A percentile compares a stretch with the other conserved stretches of the same genome.
Conservation (phyloP, 345 rosid species). For the Mangifera indica region DNA sequence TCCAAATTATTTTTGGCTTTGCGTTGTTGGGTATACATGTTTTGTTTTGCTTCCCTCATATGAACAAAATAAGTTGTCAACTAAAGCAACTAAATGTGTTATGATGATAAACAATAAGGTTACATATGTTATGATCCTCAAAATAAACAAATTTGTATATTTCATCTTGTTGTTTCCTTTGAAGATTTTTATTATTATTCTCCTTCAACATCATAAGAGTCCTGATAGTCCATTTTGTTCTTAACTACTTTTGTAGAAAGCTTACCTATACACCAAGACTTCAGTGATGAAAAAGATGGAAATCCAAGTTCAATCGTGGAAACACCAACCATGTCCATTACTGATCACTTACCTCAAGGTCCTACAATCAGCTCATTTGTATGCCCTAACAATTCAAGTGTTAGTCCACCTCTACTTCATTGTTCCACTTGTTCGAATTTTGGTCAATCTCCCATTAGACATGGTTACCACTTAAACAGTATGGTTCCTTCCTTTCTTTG, state of each 20-base stretch:
- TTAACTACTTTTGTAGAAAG: neutral
- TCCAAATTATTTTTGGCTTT: no score
- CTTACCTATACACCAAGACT: neutral
- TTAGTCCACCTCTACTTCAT: neutral
- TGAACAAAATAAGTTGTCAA: no score
- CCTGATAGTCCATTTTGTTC: neutral
- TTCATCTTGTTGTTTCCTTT: neutral
- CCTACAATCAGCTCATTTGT: neutral
- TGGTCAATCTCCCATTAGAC: neutral
- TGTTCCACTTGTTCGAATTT: neutral
- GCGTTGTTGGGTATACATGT: no score
- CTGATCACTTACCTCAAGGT: no score
- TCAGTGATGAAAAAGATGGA: neutral
- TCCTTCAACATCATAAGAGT: neutral
- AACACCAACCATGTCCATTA: no score
- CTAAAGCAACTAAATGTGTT: no score
- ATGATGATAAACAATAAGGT: neutral
- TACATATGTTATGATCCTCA: neutral
- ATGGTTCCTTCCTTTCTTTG: no score
- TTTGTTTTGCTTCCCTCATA: no score
- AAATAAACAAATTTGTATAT: neutral
- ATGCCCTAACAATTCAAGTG: neutral
- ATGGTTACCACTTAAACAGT: neutral
- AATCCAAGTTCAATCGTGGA: no score
- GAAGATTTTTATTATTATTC: neutral